Evolutionary conservation across 768 basidiomycete species (phyloP).

Genomic region (Leccinum longicurvipes): DNA sequence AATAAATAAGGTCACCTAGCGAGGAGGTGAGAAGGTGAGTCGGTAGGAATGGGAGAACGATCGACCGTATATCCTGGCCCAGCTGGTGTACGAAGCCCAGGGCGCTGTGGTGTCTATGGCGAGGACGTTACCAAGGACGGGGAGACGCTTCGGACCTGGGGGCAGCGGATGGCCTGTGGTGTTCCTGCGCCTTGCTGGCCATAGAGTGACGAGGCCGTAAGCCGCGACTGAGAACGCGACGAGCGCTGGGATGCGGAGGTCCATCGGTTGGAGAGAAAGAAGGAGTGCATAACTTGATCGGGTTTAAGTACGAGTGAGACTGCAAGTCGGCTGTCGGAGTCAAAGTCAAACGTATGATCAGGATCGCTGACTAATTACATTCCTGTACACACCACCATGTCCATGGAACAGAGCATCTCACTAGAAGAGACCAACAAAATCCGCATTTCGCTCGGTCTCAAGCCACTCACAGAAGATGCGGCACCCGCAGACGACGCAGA

Average conservation of each 20-base stretch:
- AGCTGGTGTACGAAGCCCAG: slow-evolving; percentile 32
- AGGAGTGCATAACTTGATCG: not conserved
- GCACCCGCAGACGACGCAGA: slow-evolving; percentile 72
- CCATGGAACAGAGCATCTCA: slow-evolving; percentile 85
- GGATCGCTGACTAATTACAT: slow-evolving; percentile 10
- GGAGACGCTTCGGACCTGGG: slow-evolving; percentile 51
- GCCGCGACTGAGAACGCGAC: slow-evolving; percentile 2
- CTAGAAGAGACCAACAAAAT: slow-evolving; percentile 96
- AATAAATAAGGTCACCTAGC: slow-evolving; percentile 36
- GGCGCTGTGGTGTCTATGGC: slow-evolving; percentile 27
- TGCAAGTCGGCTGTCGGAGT: slow-evolving; percentile 6
- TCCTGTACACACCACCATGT: slow-evolving; percentile 36
- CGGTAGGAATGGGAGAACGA: slow-evolving; percentile 10
- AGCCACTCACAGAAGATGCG: slow-evolving; percentile 84
- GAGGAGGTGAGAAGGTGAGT: not conserved
- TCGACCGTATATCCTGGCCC: slow-evolving; percentile 31
- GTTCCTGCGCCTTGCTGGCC: slow-evolving; percentile 6
- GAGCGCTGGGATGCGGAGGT: slow-evolving; percentile 14
- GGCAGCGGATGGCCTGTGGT: slow-evolving; percentile 30
- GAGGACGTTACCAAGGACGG: slow-evolving; percentile 29
- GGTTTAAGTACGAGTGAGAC: slow-evolving; percentile 1
- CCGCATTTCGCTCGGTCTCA: slow-evolving; percentile 89
- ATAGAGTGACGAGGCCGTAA: slow-evolving; percentile 4
- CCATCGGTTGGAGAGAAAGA: slow-evolving; percentile 2
- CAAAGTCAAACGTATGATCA: not conserved